A percentile compares a stretch with the other conserved stretches of the same genome.
phyloP scores from a whole-genome alignment of 371 early-diverging fungal genomes.

The Capillidium heterosporum region DNA sequence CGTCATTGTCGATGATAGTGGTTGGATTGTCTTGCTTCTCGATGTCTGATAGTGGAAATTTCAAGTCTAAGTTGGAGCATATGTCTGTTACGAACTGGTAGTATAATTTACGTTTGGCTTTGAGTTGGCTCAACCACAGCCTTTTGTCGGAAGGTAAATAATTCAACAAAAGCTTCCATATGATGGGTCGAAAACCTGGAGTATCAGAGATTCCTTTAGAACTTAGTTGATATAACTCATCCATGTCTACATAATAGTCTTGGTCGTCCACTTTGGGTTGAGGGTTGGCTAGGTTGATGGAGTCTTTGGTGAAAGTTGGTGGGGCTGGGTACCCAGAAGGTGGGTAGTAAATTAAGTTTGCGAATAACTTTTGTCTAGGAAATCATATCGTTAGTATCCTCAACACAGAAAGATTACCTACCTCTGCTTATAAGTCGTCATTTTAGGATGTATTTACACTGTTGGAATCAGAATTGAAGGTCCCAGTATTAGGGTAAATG shows the following conservation, averaged over 20 bases:
- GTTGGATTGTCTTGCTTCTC: slow-evolving; percentile 10
- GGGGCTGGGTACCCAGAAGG: neutral
- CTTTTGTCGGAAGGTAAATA: slow-evolving; percentile 58
- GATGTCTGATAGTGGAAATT: slow-evolving; percentile 3
- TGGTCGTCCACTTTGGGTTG: too few relatives aligned
- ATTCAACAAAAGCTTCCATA: slow-evolving; percentile 56
- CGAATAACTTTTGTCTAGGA: neutral
- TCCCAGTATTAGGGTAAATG: too few relatives aligned
- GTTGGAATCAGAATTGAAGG: too few relatives aligned
- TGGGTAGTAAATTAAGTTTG: neutral
- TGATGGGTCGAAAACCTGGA: slow-evolving; percentile 36
- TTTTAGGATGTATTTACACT: too few relatives aligned
- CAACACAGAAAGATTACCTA: too few relatives aligned
- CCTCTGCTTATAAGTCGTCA: too few relatives aligned
- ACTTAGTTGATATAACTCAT: neutral
- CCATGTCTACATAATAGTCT: slow-evolving; percentile 1
- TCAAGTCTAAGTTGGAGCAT: slow-evolving; percentile 19
- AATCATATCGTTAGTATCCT: too few relatives aligned
- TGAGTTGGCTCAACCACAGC: slow-evolving; percentile 31
- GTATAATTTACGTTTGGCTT: slow-evolving; percentile 32
- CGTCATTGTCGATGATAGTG: slow-evolving; percentile 25
- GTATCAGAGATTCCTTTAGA: slow-evolving; percentile 36
- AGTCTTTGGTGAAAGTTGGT: neutral
- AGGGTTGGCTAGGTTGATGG: neutral
- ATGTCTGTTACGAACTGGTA: slow-evolving; percentile 42